A percentile compares a stretch with the other conserved stretches of the same genome.
Conservation (phyloP, 2,329 filamentous ascomycete genomes). For the Phoma sp. region DNA sequence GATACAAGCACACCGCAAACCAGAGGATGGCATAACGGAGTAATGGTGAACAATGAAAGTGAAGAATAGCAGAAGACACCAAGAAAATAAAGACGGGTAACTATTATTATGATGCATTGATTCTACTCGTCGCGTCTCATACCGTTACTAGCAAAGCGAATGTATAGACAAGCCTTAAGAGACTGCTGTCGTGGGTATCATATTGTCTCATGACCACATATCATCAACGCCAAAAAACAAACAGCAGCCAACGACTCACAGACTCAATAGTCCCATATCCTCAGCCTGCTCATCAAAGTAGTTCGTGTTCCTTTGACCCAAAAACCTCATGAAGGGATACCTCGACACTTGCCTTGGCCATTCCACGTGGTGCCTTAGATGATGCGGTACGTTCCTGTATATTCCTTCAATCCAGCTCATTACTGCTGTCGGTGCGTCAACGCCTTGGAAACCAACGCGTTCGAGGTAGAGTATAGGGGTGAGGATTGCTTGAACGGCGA, state of each 20-base stretch:
- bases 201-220: background rate
- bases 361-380: conserved; percentile 35
- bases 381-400: conserved; percentile 35
- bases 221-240: background rate
- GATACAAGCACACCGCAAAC: no score
- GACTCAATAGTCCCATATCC: background rate
- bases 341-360: conserved; percentile 42
- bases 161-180: background rate
- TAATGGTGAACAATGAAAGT: no score
- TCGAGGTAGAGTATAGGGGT: conserved; percentile 50
- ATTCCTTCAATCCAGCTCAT: conserved; percentile 45
- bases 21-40: no score
- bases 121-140: no score
- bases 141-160: background rate
- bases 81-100: no score
- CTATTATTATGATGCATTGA: background rate
- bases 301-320: conserved; percentile 26
- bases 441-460: conserved; percentile 42
- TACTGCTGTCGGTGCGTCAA: conserved; percentile 42
- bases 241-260: background rate
- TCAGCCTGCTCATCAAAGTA: conserved; percentile 1
- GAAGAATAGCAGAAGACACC: no score
- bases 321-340: conserved; percentile 38
- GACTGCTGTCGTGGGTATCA: conserved; percentile 4
- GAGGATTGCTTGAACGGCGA: conserved; percentile 56